Evolutionary conservation across 2,329 filamentous ascomycete genomes (phyloP).

Genomic region (Chrysoporthe austroafricana): DNA sequence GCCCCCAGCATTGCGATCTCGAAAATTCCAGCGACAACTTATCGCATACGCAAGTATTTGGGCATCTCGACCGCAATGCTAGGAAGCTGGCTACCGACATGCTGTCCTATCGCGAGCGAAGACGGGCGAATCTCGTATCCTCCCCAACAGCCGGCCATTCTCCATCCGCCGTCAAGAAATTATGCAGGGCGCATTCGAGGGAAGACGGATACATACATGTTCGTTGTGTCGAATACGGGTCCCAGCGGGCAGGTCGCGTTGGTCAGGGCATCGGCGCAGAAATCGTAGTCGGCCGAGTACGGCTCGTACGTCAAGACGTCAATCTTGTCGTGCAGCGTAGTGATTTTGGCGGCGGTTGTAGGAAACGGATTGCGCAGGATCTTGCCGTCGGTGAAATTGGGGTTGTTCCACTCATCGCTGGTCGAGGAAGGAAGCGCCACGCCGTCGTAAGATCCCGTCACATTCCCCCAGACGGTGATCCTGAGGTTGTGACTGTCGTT

Average conservation of each 20-base stretch:
- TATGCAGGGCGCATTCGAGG: slow-evolving; percentile 1
- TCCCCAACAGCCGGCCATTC: slow-evolving; percentile 6
- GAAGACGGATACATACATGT: slow-evolving; percentile 41
- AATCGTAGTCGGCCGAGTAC: slow-evolving; percentile 59
- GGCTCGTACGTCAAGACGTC: slow-evolving; percentile 79
- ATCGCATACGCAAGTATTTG: not conserved
- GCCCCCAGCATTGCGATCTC: not conserved
- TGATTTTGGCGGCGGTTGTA: slow-evolving; percentile 55
- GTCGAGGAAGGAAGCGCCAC: slow-evolving; percentile 62
- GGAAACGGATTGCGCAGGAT: slow-evolving; percentile 67
- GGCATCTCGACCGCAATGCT: slow-evolving; percentile 25
- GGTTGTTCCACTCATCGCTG: slow-evolving; percentile 65
- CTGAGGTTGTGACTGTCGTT: slow-evolving; percentile 67
- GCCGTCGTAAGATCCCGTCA: slow-evolving; percentile 70
- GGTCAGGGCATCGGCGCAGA: slow-evolving; percentile 65
- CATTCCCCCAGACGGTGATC: slow-evolving; percentile 88
- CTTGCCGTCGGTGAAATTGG: slow-evolving; percentile 70
- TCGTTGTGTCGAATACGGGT: slow-evolving; percentile 65
- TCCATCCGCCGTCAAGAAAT: not conserved
- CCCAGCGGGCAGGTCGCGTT: slow-evolving; percentile 74
- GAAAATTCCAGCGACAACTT: not conserved
- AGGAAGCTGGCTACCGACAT: slow-evolving; percentile 10
- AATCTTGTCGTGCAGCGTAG: slow-evolving; percentile 74
- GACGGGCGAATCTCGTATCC: not conserved
- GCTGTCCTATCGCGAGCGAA: slow-evolving; percentile 13